Conservation (phyloP, 306 rosid genomes). For the Rosa multiflora region DNA sequence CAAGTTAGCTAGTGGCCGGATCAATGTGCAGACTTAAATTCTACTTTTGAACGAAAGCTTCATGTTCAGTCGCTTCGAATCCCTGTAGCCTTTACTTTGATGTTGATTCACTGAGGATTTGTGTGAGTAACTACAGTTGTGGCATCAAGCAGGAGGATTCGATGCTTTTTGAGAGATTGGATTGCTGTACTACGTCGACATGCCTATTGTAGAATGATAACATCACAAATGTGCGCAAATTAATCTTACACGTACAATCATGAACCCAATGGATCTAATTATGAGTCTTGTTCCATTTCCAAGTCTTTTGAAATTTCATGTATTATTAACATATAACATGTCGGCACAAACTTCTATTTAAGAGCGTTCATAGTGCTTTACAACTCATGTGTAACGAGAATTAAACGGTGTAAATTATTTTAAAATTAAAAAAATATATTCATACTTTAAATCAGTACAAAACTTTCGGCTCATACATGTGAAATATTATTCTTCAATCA, state of each 20-base stretch:
- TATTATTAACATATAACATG: not conserved
- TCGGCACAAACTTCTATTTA: not conserved
- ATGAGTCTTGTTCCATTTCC: not conserved
- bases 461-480: no score
- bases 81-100: constrained; percentile 10
- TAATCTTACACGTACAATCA: not conserved
- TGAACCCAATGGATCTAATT: not conserved
- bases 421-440: no score
- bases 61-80: not conserved
- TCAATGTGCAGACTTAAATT: not conserved
- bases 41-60: not conserved
- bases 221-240: not conserved
- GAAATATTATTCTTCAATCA: no score
- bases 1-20: not conserved
- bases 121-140: not conserved
- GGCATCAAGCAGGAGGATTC: not conserved
- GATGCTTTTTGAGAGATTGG: not conserved
- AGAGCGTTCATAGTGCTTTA: not conserved
- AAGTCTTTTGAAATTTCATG: not conserved
- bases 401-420: no score
- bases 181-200: not conserved
- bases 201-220: not conserved
- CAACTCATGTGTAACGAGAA: not conserved
- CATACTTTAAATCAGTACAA: no score
- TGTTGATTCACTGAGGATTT: constrained; percentile 20